Conservation (phyloP, 805 yeast species). For the Candida namnaoensis region DNA sequence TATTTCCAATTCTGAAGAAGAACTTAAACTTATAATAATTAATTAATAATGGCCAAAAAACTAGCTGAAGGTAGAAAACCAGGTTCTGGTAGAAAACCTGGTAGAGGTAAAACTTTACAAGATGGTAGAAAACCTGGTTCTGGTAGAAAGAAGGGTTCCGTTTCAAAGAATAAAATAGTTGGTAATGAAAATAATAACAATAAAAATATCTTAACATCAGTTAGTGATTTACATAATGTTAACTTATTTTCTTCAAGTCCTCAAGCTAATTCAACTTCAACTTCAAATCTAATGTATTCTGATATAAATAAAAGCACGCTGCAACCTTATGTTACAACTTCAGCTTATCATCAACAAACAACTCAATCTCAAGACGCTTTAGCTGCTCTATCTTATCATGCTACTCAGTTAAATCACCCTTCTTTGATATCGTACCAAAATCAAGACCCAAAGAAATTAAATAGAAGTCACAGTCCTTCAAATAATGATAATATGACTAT, state of each 20-base stretch:
- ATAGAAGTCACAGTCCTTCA: neutral
- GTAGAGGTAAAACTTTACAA: conserved; percentile 18
- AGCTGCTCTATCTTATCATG: neutral
- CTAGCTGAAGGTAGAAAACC: conserved; percentile 20
- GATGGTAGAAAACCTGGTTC: conserved; percentile 20
- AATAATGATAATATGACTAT: neutral
- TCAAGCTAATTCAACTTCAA: neutral
- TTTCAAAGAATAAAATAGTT: conserved; percentile 14
- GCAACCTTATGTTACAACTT: neutral
- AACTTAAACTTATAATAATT: too few relatives aligned
- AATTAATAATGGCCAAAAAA: conserved; percentile 16
- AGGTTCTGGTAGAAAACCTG: conserved; percentile 20
- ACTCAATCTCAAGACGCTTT: neutral
- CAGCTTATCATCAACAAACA: neutral
- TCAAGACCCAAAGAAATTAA: neutral
- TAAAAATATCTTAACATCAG: neutral
- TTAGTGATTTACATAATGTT: neutral
- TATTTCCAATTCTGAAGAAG: too few relatives aligned
- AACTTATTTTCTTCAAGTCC: neutral
- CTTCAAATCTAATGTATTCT: too few relatives aligned
- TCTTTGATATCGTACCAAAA: neutral
- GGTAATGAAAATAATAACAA: conserved; percentile 16
- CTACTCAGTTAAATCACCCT: neutral
- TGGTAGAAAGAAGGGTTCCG: conserved; percentile 19
- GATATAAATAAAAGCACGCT: neutral